Conservation (phyloP, 352 stramenopile species). For the Thalassiosira allenii region DNA sequence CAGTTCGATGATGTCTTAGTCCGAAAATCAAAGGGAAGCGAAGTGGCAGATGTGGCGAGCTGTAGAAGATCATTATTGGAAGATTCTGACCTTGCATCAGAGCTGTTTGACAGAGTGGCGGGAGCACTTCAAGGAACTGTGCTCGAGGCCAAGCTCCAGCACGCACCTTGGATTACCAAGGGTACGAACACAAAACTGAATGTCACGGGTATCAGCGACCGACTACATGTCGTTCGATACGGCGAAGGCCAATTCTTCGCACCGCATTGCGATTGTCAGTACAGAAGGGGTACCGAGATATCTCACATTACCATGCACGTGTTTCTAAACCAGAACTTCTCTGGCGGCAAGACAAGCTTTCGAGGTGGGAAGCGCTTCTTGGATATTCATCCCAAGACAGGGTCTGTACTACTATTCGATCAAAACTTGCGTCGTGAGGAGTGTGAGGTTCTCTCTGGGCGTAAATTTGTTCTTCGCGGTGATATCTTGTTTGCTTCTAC, state of each 20-base stretch:
- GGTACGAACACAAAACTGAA: background rate
- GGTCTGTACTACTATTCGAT: slow-evolving; percentile 67
- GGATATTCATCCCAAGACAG: slow-evolving; percentile 53
- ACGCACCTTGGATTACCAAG: slow-evolving; percentile 27
- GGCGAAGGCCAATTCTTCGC: slow-evolving; percentile 60
- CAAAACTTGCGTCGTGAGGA: slow-evolving; percentile 60
- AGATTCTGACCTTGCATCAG: slow-evolving; percentile 27
- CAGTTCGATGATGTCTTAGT: slow-evolving; percentile 60
- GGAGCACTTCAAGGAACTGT: slow-evolving; percentile 32
- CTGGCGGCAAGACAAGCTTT: slow-evolving; percentile 59
- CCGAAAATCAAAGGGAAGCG: too few species aligned
- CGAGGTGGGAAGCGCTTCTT: slow-evolving; percentile 10
- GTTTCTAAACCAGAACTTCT: slow-evolving; percentile 71
- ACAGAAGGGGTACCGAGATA: slow-evolving; percentile 31
- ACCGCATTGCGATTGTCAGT: slow-evolving; percentile 51
- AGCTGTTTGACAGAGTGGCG: slow-evolving; percentile 56
- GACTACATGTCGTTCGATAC: slow-evolving; percentile 64
- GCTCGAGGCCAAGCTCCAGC: slow-evolving; percentile 37
- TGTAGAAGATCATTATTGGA: slow-evolving; percentile 47
- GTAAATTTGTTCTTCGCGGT: background rate
- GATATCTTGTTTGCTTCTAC: slow-evolving; percentile 11
- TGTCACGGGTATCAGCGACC: slow-evolving; percentile 58
- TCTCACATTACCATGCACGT: slow-evolving; percentile 47
- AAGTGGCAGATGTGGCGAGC: too few species aligned
- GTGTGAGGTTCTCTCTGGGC: background rate